These are phyloP conservation scores for Tympanopsis confertula DNA, from an alignment of 2,329 filamentous ascomycete genomes.

Conservation along the genomic window DNA sequence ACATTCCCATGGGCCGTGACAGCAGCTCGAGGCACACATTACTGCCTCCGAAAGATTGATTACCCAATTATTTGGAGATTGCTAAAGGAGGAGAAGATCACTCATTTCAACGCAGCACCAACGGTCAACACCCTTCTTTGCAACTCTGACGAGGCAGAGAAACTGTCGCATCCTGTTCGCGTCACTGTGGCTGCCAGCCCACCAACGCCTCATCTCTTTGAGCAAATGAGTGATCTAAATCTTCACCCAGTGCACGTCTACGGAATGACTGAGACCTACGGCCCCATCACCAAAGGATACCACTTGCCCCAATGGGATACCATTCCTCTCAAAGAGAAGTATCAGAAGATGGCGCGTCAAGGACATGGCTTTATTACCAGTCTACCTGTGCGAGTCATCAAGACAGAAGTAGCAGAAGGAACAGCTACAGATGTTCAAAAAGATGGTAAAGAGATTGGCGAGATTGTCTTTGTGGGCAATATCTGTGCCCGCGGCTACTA, in stretches of 20 bases:
- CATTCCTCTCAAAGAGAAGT: slow-evolving; percentile 65
- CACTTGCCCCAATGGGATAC: slow-evolving; percentile 73
- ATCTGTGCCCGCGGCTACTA: slow-evolving; percentile 88
- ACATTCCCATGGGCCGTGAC: slow-evolving; percentile 91
- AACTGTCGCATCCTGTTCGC: slow-evolving; percentile 57
- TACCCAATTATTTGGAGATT: slow-evolving; percentile 87
- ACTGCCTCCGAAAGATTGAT: slow-evolving; percentile 88
- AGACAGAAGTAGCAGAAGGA: slow-evolving; percentile 60
- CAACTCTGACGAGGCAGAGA: slow-evolving; percentile 62
- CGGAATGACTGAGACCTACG: slow-evolving; percentile 79
- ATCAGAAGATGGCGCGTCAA: slow-evolving; percentile 81
- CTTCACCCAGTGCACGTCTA: slow-evolving; percentile 88
- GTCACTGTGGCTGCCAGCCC: slow-evolving; percentile 91
- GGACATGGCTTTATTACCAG: slow-evolving; percentile 83
- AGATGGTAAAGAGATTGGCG: slow-evolving; percentile 66
- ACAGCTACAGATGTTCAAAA: slow-evolving; percentile 55
- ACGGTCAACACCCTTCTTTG: slow-evolving; percentile 94
- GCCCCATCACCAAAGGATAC: slow-evolving; percentile 91
- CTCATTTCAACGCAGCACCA: slow-evolving; percentile 90
- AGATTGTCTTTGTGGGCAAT: slow-evolving; percentile 81
- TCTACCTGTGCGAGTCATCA: slow-evolving; percentile 71
- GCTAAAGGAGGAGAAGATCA: slow-evolving; percentile 75
- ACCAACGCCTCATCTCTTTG: slow-evolving; percentile 79
- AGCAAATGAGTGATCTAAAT: slow-evolving; percentile 76
- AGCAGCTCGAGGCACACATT: slow-evolving; percentile 84